Evolutionary conservation across 306 rosid genomes (phyloP).

Genomic region (Vigna hirtella): DNA sequence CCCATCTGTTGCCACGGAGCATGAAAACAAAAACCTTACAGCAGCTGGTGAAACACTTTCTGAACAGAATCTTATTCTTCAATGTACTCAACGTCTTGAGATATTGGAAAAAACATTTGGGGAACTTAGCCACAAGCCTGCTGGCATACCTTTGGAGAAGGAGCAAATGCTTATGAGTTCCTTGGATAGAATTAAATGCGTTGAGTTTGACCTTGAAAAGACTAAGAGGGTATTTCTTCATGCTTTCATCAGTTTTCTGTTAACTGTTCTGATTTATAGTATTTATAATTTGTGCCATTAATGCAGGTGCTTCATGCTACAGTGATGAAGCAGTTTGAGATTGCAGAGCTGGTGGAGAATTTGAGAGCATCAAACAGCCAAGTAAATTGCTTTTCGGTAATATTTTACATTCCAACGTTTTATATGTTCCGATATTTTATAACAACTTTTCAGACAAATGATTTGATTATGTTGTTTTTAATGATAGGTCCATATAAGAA

Average conservation of each 20-base stretch:
- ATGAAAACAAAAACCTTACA: conserved; percentile 39
- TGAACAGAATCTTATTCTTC: conserved; percentile 58
- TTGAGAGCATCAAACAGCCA: conserved; percentile 57
- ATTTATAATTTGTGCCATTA: conserved; percentile 10
- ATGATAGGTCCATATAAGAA: neutral
- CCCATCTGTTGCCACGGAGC: conserved; percentile 54
- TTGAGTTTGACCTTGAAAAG: conserved; percentile 79
- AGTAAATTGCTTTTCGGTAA: conserved; percentile 56
- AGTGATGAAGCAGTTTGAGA: conserved; percentile 75
- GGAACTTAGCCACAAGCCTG: conserved; percentile 67
- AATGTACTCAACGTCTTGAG: conserved; percentile 70
- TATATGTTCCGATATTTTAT: neutral
- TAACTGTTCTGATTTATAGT: conserved; percentile 13
- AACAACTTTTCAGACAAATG: neutral
- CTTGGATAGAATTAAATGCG: conserved; percentile 76
- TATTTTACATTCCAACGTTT: neutral
- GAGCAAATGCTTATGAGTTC: conserved; percentile 71
- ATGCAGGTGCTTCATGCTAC: conserved; percentile 69
- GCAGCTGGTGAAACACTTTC: conserved; percentile 50
- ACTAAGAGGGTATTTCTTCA: conserved; percentile 71
- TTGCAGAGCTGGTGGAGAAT: conserved; percentile 63
- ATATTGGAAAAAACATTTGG: conserved; percentile 61
- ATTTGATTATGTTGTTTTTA: neutral
- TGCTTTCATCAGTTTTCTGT: conserved; percentile 7
- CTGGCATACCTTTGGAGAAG: conserved; percentile 72